Evolutionary conservation across 2,329 filamentous ascomycete genomes (phyloP).

Genomic region (Albifimbria verrucaria): DNA sequence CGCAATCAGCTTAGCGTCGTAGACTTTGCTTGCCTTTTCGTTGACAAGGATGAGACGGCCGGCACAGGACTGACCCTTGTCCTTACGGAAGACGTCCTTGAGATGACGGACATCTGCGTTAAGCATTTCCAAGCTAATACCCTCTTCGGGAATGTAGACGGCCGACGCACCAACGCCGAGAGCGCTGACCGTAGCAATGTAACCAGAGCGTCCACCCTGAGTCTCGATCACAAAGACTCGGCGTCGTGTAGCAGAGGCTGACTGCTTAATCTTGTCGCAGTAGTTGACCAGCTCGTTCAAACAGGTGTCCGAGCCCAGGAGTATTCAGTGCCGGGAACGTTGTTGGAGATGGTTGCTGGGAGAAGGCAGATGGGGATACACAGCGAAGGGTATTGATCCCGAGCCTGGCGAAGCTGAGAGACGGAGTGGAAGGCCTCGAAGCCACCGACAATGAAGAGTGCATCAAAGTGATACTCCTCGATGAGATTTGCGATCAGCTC

Average conservation of each 20-base stretch:
- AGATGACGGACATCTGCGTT: constrained; percentile 86
- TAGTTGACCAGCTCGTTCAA: constrained; percentile 92
- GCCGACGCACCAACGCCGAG: constrained; percentile 88
- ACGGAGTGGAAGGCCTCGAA: constrained; percentile 96
- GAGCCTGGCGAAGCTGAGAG: constrained; percentile 78
- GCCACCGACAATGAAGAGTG: constrained; percentile 86
- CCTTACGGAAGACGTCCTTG: constrained; percentile 77
- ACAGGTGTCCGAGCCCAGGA: constrained; percentile 95
- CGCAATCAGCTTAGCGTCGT: constrained; percentile 89
- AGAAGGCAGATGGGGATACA: constrained; percentile 90
- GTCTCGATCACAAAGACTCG: constrained; percentile 98
- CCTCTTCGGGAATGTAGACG: constrained; percentile 96
- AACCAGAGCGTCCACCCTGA: constrained; percentile 90
- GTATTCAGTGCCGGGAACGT: constrained; percentile 96
- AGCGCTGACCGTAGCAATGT: constrained; percentile 86
- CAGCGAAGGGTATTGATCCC: constrained; percentile 75
- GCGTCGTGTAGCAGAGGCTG: constrained; percentile 86
- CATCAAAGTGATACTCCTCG: constrained; percentile 83
- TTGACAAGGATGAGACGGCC: constrained; percentile 96
- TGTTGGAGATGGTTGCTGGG: constrained; percentile 98
- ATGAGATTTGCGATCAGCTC: constrained; percentile 79
- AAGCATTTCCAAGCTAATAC: constrained; percentile 90
- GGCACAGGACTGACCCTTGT: constrained; percentile 83
- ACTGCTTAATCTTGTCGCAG: constrained; percentile 97
- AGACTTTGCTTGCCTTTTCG: constrained; percentile 87